Evolutionary conservation across 768 basidiomycete species (phyloP).

Genomic region (Russula brevipes): DNA sequence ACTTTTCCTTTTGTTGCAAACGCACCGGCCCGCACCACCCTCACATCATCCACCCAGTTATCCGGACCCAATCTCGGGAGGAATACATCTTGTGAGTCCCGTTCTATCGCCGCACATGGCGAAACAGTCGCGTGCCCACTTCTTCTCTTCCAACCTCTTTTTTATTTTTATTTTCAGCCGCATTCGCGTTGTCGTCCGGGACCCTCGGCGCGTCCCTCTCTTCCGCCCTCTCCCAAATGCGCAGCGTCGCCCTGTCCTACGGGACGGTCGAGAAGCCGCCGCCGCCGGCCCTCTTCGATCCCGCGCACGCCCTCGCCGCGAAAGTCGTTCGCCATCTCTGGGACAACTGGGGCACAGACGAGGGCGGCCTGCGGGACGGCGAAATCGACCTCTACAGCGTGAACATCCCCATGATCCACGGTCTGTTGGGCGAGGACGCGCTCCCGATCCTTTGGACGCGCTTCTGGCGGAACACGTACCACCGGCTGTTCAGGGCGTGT

Average conservation of each 20-base stretch:
- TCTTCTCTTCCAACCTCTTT: not conserved
- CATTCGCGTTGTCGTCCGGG: slow-evolving; percentile 85
- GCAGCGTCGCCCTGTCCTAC: slow-evolving; percentile 86
- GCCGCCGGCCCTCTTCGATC: slow-evolving; percentile 56
- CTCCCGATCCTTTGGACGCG: slow-evolving; percentile 73
- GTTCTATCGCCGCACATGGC: not conserved
- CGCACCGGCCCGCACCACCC: not conserved
- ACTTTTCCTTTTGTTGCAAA: not conserved
- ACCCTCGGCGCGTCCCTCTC: slow-evolving; percentile 90
- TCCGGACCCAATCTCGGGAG: slow-evolving; percentile 85
- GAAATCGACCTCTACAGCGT: slow-evolving; percentile 82
- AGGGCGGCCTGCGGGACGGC: slow-evolving; percentile 47
- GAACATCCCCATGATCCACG: slow-evolving; percentile 80
- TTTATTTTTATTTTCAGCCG: slow-evolving; percentile 46
- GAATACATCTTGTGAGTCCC: slow-evolving; percentile 65
- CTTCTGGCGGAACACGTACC: slow-evolving; percentile 84
- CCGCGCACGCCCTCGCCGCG: slow-evolving; percentile 66
- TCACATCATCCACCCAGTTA: slow-evolving; percentile 41
- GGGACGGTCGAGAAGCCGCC: slow-evolving; percentile 53
- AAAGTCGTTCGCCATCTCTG: slow-evolving; percentile 71
- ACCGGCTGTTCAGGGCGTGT: slow-evolving; percentile 63
- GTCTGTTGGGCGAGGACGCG: slow-evolving; percentile 52
- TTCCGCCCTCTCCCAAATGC: slow-evolving; percentile 56
- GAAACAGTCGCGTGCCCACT: not conserved
- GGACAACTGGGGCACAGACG: slow-evolving; percentile 79